These are phyloP conservation scores for Alternaria angustiovoidea DNA, from an alignment of 2,329 filamentous ascomycete species.

Conservation along the genomic window DNA sequence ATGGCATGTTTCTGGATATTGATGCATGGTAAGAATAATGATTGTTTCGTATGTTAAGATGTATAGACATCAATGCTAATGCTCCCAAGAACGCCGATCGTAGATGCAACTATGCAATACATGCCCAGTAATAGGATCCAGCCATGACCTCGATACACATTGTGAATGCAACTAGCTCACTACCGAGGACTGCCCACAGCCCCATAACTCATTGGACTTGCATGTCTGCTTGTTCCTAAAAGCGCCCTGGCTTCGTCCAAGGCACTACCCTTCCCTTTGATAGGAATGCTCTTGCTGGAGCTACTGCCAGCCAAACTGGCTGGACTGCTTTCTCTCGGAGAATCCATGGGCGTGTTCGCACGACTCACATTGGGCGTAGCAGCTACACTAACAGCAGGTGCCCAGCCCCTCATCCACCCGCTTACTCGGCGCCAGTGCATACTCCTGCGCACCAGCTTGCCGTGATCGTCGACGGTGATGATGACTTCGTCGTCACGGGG, in stretches of 20 bases:
- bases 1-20: not conserved
- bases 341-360: slow-evolving; percentile 37
- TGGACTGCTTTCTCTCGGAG: slow-evolving; percentile 28
- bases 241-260: slow-evolving; percentile 49
- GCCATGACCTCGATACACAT: not conserved
- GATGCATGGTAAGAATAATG: not conserved
- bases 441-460: slow-evolving; percentile 40
- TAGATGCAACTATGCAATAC: not conserved
- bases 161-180: not conserved
- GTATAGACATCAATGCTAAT: not conserved
- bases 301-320: slow-evolving; percentile 5
- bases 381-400: slow-evolving; percentile 59
- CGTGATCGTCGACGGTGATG: slow-evolving; percentile 53
- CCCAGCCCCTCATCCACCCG: slow-evolving; percentile 73
- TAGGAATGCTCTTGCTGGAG: slow-evolving; percentile 36
- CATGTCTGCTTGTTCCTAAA: slow-evolving; percentile 42
- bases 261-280: slow-evolving; percentile 30
- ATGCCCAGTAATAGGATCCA: not conserved
- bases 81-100: not conserved
- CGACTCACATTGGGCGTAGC: slow-evolving; percentile 44
- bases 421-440: slow-evolving; percentile 66
- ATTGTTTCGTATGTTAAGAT: not conserved
- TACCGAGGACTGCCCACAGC: slow-evolving; percentile 27
- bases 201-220: slow-evolving; percentile 48
- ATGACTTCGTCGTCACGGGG: slow-evolving; percentile 55